phyloP scores from a whole-genome alignment of 1,139 yeast species.

The Blastobotrys arbuscula region DNA sequence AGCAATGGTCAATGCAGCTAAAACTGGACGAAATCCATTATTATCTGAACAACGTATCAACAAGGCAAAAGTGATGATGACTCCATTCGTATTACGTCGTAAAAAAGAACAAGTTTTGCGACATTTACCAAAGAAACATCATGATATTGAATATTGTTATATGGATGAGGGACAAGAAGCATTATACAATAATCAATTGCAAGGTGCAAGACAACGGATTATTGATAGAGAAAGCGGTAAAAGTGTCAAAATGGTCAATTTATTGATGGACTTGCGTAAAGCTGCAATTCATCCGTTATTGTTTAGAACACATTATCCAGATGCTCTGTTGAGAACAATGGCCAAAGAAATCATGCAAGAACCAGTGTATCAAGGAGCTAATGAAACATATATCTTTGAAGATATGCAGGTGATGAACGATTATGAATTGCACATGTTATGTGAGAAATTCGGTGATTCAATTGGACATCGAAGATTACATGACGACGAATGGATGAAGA shows the following conservation, averaged over 20 bases:
- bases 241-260: constrained; percentile 39
- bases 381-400: constrained; percentile 66
- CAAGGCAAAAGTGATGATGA: constrained; percentile 96
- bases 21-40: constrained; percentile 58
- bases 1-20: constrained; percentile 55
- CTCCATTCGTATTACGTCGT: constrained; percentile 91
- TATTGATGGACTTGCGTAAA: constrained; percentile 88
- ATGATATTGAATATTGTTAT: constrained; percentile 58
- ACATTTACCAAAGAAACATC: constrained; percentile 76
- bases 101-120: constrained; percentile 86
- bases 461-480: constrained; percentile 48
- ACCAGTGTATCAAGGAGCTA: constrained; percentile 73
- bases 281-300: constrained; percentile 96
- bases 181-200: constrained; percentile 57
- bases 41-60: constrained; percentile 85
- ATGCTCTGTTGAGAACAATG: constrained; percentile 56
- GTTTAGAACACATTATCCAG: constrained; percentile 62
- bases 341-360: constrained; percentile 72
- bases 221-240: constrained; percentile 40
- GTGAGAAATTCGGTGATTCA: constrained; percentile 66
- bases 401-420: constrained; percentile 98
- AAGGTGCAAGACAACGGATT: constrained; percentile 45
- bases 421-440: constrained; percentile 72
- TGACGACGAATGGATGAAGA: constrained; percentile 56
- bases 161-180: constrained; percentile 51